These are phyloP conservation scores for Haberlea rhodopensis DNA, from an alignment of 257 asterid species.

Conservation along the genomic window DNA sequence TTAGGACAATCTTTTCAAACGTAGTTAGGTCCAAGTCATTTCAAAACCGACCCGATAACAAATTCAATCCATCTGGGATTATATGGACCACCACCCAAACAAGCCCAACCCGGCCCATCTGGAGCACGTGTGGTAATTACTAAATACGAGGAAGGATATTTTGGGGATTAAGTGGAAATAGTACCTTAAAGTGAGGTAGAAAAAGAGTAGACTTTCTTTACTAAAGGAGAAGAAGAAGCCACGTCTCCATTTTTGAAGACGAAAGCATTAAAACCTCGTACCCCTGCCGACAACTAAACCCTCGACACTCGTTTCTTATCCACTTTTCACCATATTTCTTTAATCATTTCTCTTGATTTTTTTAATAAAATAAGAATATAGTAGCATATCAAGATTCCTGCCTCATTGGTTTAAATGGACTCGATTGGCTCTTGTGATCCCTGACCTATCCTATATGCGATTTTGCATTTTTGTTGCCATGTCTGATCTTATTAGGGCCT, in stretches of 20 bases:
- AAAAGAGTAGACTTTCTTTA: conserved; percentile 16
- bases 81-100: background rate
- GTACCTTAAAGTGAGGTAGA: conserved; percentile 23
- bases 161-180: conserved; percentile 33
- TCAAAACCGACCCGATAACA: too few species aligned
- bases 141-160: conserved; percentile 26
- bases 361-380: background rate
- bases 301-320: conserved; percentile 40
- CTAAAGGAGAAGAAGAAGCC: conserved; percentile 65
- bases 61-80: too few species aligned
- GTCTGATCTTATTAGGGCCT: too few species aligned
- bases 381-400: background rate
- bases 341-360: conserved; percentile 20
- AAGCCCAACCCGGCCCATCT: conserved; percentile 6
- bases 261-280: conserved; percentile 65
- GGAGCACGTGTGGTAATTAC: conserved; percentile 12
- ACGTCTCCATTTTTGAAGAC: conserved; percentile 44
- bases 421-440: too few species aligned
- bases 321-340: conserved; percentile 10
- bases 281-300: conserved; percentile 68
- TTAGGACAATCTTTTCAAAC: too few species aligned
- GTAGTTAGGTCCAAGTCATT: too few species aligned
- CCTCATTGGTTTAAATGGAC: too few species aligned
- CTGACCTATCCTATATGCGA: too few species aligned
- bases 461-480: too few species aligned